phyloP scores from a whole-genome alignment of 805 yeast genomes.

The Teunomyces kruisii region DNA sequence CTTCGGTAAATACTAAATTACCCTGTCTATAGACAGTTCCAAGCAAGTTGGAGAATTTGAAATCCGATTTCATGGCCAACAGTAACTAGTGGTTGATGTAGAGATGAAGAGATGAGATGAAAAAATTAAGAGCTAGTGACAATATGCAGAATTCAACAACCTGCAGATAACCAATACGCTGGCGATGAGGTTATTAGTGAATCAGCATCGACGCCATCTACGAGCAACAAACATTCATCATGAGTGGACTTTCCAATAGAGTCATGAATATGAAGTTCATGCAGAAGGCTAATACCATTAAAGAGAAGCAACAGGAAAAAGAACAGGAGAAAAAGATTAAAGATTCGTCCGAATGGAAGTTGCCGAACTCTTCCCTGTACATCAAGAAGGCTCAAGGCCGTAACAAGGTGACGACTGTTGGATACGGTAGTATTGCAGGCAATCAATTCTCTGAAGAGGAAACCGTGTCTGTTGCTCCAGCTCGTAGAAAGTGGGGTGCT shows the following conservation, averaged over 20 bases:
- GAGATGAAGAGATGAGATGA: conserved; percentile 4
- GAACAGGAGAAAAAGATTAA: conserved; percentile 36
- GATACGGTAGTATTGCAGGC: conserved; percentile 39
- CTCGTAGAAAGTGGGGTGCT: conserved; percentile 19
- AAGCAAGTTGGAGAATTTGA: conserved; percentile 78
- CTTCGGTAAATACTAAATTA: conserved; percentile 80
- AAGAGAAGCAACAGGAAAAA: conserved; percentile 31
- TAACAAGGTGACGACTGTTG: conserved; percentile 31
- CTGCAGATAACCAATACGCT: background rate
- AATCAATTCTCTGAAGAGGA: conserved; percentile 13
- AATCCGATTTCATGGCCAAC: conserved; percentile 75
- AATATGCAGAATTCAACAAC: background rate
- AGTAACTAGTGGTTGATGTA: background rate
- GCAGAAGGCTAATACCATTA: conserved; percentile 41
- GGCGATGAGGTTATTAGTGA: background rate
- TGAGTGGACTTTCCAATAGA: conserved; percentile 54
- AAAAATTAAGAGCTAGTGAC: conserved; percentile 4
- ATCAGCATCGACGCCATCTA: background rate
- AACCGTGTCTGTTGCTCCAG: conserved; percentile 8
- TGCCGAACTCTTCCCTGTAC: conserved; percentile 31
- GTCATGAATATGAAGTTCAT: conserved; percentile 81
- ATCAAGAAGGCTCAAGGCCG: conserved; percentile 23
- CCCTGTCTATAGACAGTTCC: conserved; percentile 96
- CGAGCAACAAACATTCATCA: conserved; percentile 4
- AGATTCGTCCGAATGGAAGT: conserved; percentile 55